A percentile compares a stretch with the other conserved stretches of the same genome.
phyloP scores from a whole-genome alignment of 306 rosid genomes.

The Malus orientalis region DNA sequence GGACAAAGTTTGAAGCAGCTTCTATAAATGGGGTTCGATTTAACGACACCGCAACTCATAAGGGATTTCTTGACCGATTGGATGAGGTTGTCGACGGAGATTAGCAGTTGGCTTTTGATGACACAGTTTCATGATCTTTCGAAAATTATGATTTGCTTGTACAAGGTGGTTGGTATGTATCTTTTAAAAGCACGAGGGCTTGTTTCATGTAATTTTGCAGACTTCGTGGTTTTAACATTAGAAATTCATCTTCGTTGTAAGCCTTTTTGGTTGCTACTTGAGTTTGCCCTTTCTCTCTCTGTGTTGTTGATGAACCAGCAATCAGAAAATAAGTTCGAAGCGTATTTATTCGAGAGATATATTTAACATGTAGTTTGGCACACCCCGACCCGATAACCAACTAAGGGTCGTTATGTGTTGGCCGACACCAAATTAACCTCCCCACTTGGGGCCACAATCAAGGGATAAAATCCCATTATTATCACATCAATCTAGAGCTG shows the following conservation, averaged over 20 bases:
- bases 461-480: no score
- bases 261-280: not conserved
- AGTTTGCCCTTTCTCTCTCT: not conserved
- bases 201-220: not conserved
- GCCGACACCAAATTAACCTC: no score
- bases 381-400: no score
- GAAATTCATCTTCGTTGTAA: not conserved
- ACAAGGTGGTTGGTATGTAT: conserved; percentile 19
- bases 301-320: not conserved
- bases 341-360: no score
- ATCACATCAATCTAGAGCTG: no score
- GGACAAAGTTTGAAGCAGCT: conserved; percentile 87
- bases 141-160: not conserved
- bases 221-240: not conserved
- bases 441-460: no score
- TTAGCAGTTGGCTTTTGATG: not conserved
- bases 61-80: conserved; percentile 72
- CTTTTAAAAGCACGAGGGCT: not conserved
- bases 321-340: no score
- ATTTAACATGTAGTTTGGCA: no score
- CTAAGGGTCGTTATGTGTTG: no score
- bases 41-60: conserved; percentile 24
- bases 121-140: conserved; percentile 1
- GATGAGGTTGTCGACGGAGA: conserved; percentile 71
- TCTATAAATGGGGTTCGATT: conserved; percentile 28